A percentile compares a stretch with the other conserved stretches of the same genome.
Evolutionary conservation across 495 filamentous ascomycete species (phyloP).

Genomic region (Opeltia flavorubescens): DNA sequence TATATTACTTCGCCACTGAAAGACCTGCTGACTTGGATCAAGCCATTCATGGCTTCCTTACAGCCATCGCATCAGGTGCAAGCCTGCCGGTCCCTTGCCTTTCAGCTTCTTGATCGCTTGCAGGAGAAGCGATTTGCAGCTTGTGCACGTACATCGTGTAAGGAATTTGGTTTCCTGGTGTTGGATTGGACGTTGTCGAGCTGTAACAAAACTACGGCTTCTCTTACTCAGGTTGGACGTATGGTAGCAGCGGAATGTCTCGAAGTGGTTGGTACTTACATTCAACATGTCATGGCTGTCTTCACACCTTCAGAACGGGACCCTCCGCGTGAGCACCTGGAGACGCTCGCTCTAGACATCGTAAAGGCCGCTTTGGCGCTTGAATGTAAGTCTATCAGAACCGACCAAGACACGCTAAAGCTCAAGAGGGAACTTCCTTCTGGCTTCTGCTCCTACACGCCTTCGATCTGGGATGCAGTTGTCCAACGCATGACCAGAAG

Average conservation of each 20-base stretch:
- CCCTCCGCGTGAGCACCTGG: slow-evolving; percentile 1
- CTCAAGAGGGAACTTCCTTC: slow-evolving; percentile 46
- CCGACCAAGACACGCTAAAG: slow-evolving; percentile 54
- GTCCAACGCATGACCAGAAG: slow-evolving; percentile 50
- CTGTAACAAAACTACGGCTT: slow-evolving; percentile 36
- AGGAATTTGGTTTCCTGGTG: slow-evolving; percentile 32
- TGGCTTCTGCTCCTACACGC: slow-evolving; percentile 48
- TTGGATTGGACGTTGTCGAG: slow-evolving; percentile 36
- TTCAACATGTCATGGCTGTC: slow-evolving; percentile 28
- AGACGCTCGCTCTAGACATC: slow-evolving; percentile 9
- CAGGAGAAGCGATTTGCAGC: slow-evolving; percentile 36
- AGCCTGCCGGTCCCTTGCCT: slow-evolving; percentile 53
- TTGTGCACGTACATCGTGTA: slow-evolving; percentile 34
- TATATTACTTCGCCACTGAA: slow-evolving; percentile 40
- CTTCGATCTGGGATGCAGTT: slow-evolving; percentile 62
- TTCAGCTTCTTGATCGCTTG: slow-evolving; percentile 53
- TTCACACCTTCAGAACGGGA: slow-evolving; percentile 10
- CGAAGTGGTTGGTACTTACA: slow-evolving; percentile 34
- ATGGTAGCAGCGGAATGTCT: slow-evolving; percentile 40
- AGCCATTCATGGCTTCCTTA: slow-evolving; percentile 61
- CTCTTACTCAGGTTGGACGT: slow-evolving; percentile 34
- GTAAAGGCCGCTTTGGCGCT: slow-evolving; percentile 56
- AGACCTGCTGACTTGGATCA: slow-evolving; percentile 57
- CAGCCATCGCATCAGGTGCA: slow-evolving; percentile 54
- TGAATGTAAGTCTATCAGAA: slow-evolving; percentile 58